phyloP scores from a whole-genome alignment of 306 rosid genomes.

The Trichosanthes cucumerina region DNA sequence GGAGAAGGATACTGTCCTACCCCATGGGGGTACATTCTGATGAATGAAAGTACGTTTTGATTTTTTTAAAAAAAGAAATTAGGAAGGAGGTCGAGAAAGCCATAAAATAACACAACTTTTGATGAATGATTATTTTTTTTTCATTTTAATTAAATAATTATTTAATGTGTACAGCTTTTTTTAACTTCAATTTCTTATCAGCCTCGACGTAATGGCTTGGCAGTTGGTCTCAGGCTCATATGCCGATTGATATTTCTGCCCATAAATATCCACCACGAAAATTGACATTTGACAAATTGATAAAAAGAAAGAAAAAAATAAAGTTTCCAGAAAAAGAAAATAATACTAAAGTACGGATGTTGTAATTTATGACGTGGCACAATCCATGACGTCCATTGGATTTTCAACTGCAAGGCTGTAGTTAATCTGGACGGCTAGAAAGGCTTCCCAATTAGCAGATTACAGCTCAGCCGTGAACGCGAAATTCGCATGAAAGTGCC shows the following conservation, averaged over 20 bases:
- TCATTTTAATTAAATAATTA: too few relatives aligned
- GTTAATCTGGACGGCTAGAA: slow-evolving; percentile 2
- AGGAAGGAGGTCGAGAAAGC: too few relatives aligned
- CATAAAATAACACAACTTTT: too few relatives aligned
- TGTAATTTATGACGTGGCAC: not conserved
- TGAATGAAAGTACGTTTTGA: too few relatives aligned
- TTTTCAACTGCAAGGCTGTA: not conserved
- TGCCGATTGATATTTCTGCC: not conserved
- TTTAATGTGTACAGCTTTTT: too few relatives aligned
- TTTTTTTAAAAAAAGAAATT: too few relatives aligned
- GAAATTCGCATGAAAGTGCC: not conserved
- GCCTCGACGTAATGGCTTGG: too few relatives aligned
- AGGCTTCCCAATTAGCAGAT: not conserved
- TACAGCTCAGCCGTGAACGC: slow-evolving; percentile 6
- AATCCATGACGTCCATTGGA: not conserved
- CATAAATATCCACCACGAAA: not conserved
- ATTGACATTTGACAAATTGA: not conserved
- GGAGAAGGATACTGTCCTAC: too few relatives aligned
- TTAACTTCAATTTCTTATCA: too few relatives aligned
- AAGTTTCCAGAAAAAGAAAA: not conserved
- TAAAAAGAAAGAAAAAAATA: not conserved
- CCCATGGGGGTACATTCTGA: too few relatives aligned
- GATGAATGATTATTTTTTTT: too few relatives aligned
- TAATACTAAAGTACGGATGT: not conserved
- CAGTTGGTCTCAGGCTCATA: too few relatives aligned